Evolutionary conservation across 495 filamentous ascomycete genomes (phyloP).

Genomic region (Letharia lupina): DNA sequence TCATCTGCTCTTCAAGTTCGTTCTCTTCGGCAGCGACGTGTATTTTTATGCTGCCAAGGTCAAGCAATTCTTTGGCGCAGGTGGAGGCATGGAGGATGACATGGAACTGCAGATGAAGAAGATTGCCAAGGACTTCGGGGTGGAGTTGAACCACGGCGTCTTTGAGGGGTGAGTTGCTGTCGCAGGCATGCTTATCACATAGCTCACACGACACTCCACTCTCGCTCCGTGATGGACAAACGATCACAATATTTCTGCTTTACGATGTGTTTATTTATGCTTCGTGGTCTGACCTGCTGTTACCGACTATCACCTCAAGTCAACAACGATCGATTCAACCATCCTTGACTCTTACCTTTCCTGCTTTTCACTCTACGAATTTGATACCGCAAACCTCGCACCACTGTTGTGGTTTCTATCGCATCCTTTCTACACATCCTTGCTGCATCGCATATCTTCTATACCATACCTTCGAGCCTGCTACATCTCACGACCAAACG

Average conservation of each 20-base stretch:
- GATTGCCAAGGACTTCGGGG: slow-evolving; percentile 84
- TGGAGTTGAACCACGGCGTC: slow-evolving; percentile 78
- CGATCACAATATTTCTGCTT: background rate
- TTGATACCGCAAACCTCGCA: background rate
- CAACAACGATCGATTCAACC: background rate
- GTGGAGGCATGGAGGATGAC: slow-evolving; percentile 87
- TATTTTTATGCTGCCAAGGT: slow-evolving; percentile 75
- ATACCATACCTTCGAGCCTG: background rate
- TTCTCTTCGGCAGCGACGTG: slow-evolving; percentile 70
- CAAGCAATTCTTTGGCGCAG: slow-evolving; percentile 61
- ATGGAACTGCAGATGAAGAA: slow-evolving; percentile 76
- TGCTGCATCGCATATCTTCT: background rate
- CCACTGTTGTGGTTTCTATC: background rate
- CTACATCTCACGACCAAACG: background rate
- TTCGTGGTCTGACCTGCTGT: background rate
- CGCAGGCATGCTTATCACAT: background rate
- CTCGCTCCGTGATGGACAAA: background rate
- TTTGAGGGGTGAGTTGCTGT: slow-evolving; percentile 61
- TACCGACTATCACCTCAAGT: background rate
- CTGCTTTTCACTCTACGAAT: background rate
- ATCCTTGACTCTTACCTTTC: background rate
- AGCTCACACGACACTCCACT: background rate
- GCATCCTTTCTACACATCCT: background rate
- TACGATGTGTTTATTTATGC: background rate
- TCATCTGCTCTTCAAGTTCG: slow-evolving; percentile 71